A percentile compares a stretch with the other conserved stretches of the same genome.
phyloP scores from a whole-genome alignment of 768 basidiomycete genomes.

The Nevesoporus exiguus region DNA sequence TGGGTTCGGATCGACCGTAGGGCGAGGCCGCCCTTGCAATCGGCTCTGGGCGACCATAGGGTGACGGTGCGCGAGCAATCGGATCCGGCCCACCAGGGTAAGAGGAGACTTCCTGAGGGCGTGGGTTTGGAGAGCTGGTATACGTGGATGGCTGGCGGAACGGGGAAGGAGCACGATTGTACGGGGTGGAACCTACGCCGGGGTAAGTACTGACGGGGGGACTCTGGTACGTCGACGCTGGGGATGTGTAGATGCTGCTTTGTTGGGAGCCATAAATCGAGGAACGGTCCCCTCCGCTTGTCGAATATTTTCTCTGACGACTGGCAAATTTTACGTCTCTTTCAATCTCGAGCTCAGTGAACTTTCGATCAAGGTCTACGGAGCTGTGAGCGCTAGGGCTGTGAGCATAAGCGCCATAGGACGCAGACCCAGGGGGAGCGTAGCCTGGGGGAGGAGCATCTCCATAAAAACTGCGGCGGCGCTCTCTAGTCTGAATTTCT shows the following conservation, averaged over 20 bases:
- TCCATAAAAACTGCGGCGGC: conserved; percentile 53
- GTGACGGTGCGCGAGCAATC: conserved; percentile 31
- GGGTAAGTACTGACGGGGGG: conserved; percentile 28
- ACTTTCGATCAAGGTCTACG: conserved; percentile 39
- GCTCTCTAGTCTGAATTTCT: conserved; percentile 47
- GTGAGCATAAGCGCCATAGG: conserved; percentile 24
- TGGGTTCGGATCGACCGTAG: conserved; percentile 31
- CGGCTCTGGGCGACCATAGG: conserved; percentile 34
- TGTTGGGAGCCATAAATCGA: conserved; percentile 18
- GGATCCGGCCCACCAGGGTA: conserved; percentile 38
- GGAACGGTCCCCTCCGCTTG: conserved; percentile 35
- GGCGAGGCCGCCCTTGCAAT: conserved; percentile 32
- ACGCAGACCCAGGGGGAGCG: conserved; percentile 18
- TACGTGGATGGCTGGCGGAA: conserved; percentile 34
- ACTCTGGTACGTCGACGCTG: conserved; percentile 27
- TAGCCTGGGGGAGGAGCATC: conserved; percentile 31
- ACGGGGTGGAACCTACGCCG: conserved; percentile 22
- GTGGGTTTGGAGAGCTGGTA: conserved; percentile 45
- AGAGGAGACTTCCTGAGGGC: conserved; percentile 42
- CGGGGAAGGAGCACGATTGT: conserved; percentile 35
- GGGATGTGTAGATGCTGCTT: conserved; percentile 21
- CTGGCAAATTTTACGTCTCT: conserved; percentile 29
- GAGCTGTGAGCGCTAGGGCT: conserved; percentile 20
- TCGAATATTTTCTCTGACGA: conserved; percentile 47
- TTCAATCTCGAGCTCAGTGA: conserved; percentile 33